Base-by-base conservation (phyloP, 148 eudicot genomes). In the Vaccinium corymbosum region DNA sequence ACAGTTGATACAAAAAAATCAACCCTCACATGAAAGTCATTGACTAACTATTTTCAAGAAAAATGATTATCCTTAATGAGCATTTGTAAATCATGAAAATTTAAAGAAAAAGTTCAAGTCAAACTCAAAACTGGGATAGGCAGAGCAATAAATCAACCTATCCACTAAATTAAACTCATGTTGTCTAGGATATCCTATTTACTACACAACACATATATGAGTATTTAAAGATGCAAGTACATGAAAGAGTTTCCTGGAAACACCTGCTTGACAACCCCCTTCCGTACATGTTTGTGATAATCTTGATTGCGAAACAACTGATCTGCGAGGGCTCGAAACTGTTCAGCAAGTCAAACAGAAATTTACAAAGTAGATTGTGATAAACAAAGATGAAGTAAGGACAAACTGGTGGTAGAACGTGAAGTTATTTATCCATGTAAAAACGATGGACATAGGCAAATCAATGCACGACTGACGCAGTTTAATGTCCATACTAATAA, bases 281-380 rank as follows among this genome's bases (percentile, higher is more conserved):
- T 93, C 86, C 97, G 86, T 46, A 93, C 91, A 85, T 91, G 90
- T 77, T 92, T 91, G 83, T 93, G 97, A 86, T 93, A 92, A 35
- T 92, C 93, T 78, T 90, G 94, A 89, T 89, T 86, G 80, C 87
- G 91, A 85, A 89, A 91, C 87, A 93, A 86, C 89, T 93, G 97
- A 88, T 93, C 97, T 57, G 97, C 91, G 82, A 93, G 88, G 86
- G 94, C 97, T 89, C 97, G 93, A 85, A 93, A 93, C 97, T 93
- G 88, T 79, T 72, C 80, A 88, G 52, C 59, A 87, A 50, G 55
- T 57, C 83, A 84, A 80, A 50, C 25, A 78, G 7, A 38, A 42
- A 15, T 73, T 25, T 50, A 22, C 20, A 13, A 82, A 62, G 56
- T 73, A 8, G n/a, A 42, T 12, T 64, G 51, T 10, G 17, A 73